Evolutionary conservation across 1,284 basidiomycete genomes (phyloP), one percentile per base, ranked within the genome.

Genomic region (Tetrapyrgos nigripes): DNA sequence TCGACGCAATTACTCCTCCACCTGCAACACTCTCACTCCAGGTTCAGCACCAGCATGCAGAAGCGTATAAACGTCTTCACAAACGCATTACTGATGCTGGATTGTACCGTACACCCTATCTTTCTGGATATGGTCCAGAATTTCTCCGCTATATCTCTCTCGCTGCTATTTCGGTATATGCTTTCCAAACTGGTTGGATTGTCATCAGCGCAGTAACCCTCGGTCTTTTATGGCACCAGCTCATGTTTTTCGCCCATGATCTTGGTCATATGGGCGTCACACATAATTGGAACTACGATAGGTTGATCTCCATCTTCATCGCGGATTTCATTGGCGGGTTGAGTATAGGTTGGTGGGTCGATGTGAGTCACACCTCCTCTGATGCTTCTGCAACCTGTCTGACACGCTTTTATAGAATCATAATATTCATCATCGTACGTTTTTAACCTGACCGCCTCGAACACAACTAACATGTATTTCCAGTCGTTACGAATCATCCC

Each of bases 341-440:
- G 53, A 97, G 94, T 71, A 84, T 97, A 35, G 92, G 94, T 40
- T 99, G 97, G 97, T 99, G 97, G 97, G 94, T 96, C 58, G 87
- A 97, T 74, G 94, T 95, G 64, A 79, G 92, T 86, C 23, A 61
- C 59, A 60, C 62, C 23, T 59, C 46, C 43, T 57, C 33, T 28
- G 13, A 27, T 24, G 26, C 29, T 58, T 57, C 21, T 63, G 40
- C 46, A 58, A 23, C 29, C 60, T 27, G 47, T 50, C 23, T n/a
- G n/a, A n/a, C n/a, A n/a, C n/a, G n/a, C n/a, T 43, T 55, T 47
- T 33, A 44, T 53, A 59, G 93, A 98, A 97, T 71, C 97, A 99
- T 75, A 98, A 99, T 68, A 88, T 97, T 51, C 97, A 99, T 78
- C 97, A 99, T 78, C 83, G 87, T 89, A 72, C 79, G 86, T 80